Evolutionary conservation across 2,329 filamentous ascomycete genomes (phyloP).

Genomic region (Cladosporium sp.): DNA sequence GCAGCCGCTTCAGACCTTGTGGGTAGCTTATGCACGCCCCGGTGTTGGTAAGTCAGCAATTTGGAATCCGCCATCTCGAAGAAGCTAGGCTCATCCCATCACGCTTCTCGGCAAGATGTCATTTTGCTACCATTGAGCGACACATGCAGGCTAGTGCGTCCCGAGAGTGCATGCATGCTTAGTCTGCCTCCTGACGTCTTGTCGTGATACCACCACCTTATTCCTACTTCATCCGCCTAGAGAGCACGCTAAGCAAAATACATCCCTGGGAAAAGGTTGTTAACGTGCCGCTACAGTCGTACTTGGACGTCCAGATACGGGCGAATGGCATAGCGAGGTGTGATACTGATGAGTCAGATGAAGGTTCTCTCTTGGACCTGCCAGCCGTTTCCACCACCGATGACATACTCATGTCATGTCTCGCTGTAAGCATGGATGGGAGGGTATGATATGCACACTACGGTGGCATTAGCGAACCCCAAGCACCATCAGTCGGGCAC

Average conservation of each 20-base stretch:
- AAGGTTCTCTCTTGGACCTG: conserved; percentile 7
- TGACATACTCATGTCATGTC: conserved; percentile 8
- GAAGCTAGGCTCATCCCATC: conserved; percentile 5
- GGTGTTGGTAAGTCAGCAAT: conserved; percentile 14
- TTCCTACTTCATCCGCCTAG: conserved; percentile 9
- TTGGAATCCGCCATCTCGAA: not conserved
- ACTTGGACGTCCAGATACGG: conserved; percentile 3
- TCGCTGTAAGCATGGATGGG: conserved; percentile 13
- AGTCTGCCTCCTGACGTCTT: conserved; percentile 12
- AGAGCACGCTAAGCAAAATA: conserved; percentile 8
- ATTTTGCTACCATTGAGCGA: conserved; percentile 13
- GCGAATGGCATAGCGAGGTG: conserved; percentile 2
- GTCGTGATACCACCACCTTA: conserved; percentile 13
- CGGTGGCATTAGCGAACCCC: not conserved
- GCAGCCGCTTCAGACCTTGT: not conserved
- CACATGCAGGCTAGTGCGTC: conserved; percentile 12
- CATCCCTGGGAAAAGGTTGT: not conserved
- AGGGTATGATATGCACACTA: conserved; percentile 7
- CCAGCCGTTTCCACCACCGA: conserved; percentile 14
- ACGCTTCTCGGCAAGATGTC: conserved; percentile 1
- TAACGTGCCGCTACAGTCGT: not conserved
- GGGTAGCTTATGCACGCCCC: conserved; percentile 1
- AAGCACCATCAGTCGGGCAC: conserved; percentile 8
- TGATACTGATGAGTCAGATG: conserved; percentile 21
- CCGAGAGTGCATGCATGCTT: conserved; percentile 2